Evolutionary conservation across 805 yeast genomes (phyloP).

Genomic region (Debaryomyces maramus): DNA sequence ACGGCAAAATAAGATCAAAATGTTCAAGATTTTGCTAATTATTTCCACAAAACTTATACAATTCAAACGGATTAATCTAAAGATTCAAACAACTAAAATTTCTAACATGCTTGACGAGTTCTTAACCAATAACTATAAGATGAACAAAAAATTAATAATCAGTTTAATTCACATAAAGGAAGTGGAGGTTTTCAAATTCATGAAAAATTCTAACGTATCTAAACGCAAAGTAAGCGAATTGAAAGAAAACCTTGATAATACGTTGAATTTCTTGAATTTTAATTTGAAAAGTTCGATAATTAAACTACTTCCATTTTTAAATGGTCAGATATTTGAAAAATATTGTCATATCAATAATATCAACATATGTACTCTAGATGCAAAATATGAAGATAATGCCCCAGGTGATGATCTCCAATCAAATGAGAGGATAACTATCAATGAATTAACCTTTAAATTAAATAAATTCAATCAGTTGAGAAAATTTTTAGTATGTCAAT

Average conservation of each 20-base stretch:
- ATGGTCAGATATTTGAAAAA: conserved; percentile 40
- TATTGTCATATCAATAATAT: conserved; percentile 41
- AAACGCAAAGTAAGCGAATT: conserved; percentile 9
- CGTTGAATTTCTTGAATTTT: conserved; percentile 28
- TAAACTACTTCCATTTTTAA: conserved; percentile 30
- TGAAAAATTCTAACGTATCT: conserved; percentile 8
- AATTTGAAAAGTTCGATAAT: conserved; percentile 29
- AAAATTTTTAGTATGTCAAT: conserved; percentile 38
- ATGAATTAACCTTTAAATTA: conserved; percentile 17
- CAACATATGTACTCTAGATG: conserved; percentile 16
- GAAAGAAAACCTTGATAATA: conserved; percentile 20
- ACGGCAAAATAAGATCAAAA: conserved; percentile 10
- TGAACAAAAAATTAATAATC: conserved; percentile 38
- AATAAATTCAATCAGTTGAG: conserved; percentile 36
- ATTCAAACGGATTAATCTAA: conserved; percentile 20
- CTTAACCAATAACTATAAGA: conserved; percentile 31
- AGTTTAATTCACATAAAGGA: conserved; percentile 34
- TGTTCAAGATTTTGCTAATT: conserved; percentile 33
- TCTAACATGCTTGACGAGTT: conserved; percentile 27
- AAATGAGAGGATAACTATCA: conserved; percentile 6
- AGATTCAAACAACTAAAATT: conserved; percentile 24
- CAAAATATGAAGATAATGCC: conserved; percentile 10
- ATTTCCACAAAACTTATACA: conserved; percentile 29
- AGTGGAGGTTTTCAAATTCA: conserved; percentile 23
- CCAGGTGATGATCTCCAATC: background rate